phyloP scores from a whole-genome alignment of 2,329 filamentous ascomycete genomes.

The Cercospora sesami region DNA sequence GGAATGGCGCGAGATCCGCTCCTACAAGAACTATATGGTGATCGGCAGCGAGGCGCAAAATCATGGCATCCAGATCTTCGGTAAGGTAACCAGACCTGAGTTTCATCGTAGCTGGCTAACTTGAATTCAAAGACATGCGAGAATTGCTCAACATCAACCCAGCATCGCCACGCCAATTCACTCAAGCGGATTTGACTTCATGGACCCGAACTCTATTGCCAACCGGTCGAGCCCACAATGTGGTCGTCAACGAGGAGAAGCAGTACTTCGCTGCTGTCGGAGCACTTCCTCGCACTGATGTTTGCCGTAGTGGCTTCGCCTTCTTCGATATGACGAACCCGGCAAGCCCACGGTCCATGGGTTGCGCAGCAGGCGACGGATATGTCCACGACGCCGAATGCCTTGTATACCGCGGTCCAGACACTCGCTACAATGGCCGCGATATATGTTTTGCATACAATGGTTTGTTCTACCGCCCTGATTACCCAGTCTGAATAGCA shows the following conservation, averaged over 20 bases:
- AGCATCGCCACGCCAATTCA: constrained; percentile 44
- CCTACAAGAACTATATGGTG: constrained; percentile 12
- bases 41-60: constrained; percentile 2
- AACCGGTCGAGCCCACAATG: constrained; percentile 45
- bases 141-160: constrained; percentile 54
- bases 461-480: neutral
- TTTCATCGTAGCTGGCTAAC: neutral
- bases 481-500: no score
- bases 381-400: constrained; percentile 59
- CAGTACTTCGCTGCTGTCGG: constrained; percentile 16
- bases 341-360: neutral
- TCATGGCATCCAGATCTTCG: constrained; percentile 6
- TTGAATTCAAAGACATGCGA: constrained; percentile 50
- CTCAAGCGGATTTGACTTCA: constrained; percentile 7
- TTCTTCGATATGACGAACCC: constrained; percentile 11
- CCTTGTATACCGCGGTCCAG: constrained; percentile 52
- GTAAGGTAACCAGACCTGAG: neutral
- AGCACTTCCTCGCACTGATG: constrained; percentile 9
- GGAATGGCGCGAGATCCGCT: constrained; percentile 2
- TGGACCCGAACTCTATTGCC: constrained; percentile 9
- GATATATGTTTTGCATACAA: constrained; percentile 57
- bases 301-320: constrained; percentile 1
- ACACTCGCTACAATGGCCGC: constrained; percentile 45
- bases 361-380: constrained; percentile 39
- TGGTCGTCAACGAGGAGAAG: constrained; percentile 53